phyloP scores from a whole-genome alignment of 306 rosid species.

The Vigna trinervia region DNA sequence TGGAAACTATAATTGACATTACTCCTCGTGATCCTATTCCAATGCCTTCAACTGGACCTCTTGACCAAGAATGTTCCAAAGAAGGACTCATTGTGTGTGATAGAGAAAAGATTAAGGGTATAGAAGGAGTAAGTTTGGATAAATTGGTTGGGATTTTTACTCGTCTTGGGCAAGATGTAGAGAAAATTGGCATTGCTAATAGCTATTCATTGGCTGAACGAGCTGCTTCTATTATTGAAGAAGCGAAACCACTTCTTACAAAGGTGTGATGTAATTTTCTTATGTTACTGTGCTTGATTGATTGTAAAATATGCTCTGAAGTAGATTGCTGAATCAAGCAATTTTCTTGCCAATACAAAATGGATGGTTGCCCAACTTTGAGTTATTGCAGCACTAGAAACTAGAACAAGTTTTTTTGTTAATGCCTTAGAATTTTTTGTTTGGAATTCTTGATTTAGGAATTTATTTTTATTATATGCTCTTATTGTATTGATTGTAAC shows the following conservation, averaged over 20 bases:
- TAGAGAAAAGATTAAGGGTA: conserved; percentile 78
- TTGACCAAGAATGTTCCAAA: conserved; percentile 71
- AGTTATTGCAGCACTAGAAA: background rate
- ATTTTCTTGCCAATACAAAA: conserved; percentile 10
- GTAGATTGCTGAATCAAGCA: conserved; percentile 24
- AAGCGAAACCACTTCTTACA: conserved; percentile 85
- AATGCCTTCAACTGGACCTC: conserved; percentile 79
- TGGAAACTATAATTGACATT: conserved; percentile 92
- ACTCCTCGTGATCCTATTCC: conserved; percentile 91
- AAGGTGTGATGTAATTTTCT: conserved; percentile 77
- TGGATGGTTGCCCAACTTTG: conserved; percentile 6
- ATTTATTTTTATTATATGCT: background rate
- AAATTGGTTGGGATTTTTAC: conserved; percentile 90
- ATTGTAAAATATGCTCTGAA: conserved; percentile 29
- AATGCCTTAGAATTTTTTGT: conserved; percentile 23
- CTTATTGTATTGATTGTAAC: conserved; percentile 3
- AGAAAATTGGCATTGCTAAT: conserved; percentile 84
- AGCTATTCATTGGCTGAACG: conserved; percentile 73
- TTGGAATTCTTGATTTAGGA: conserved; percentile 20
- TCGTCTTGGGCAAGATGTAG: conserved; percentile 92
- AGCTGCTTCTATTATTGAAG: conserved; percentile 77
- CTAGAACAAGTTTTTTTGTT: conserved; percentile 11
- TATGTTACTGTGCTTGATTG: conserved; percentile 38
- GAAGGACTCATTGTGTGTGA: conserved; percentile 93
- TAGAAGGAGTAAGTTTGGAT: conserved; percentile 94